A percentile compares a stretch with the other conserved stretches of the same genome.
Conservation (phyloP, 345 rosid genomes). For the Punica granatum region DNA sequence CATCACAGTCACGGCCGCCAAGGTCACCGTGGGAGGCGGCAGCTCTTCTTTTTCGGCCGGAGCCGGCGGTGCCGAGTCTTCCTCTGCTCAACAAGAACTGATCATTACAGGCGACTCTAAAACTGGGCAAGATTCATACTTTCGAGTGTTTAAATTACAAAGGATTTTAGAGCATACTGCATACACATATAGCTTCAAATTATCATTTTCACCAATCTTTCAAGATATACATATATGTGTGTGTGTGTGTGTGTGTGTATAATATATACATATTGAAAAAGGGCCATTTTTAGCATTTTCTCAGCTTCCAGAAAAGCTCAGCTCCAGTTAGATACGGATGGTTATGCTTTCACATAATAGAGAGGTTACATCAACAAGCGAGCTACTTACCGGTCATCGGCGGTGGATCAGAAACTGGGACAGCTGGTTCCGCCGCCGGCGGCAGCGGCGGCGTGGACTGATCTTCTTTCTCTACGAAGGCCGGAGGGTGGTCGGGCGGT, state of each 20-base stretch:
- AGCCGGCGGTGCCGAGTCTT: background rate
- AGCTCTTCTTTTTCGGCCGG: conserved; percentile 1
- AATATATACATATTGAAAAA: no score
- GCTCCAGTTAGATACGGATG: background rate
- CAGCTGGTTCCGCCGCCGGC: background rate
- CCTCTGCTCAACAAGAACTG: background rate
- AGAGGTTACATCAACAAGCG: background rate
- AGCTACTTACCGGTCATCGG: background rate
- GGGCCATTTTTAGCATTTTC: background rate
- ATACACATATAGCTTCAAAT: background rate
- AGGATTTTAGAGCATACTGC: no score
- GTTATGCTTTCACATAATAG: background rate
- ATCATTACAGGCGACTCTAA: background rate
- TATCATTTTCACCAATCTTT: background rate
- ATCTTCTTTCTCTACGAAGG: conserved; percentile 5
- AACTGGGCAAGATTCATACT: background rate
- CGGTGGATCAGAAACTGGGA: background rate
- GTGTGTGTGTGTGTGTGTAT: no score
- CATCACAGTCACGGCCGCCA: conserved; percentile 1
- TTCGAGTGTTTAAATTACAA: background rate
- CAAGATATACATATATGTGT: no score
- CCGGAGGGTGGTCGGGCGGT: conserved; percentile 6
- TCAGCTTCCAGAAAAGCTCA: background rate
- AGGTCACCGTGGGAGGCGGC: background rate
- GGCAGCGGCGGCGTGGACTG: conserved; percentile 12